A percentile compares a stretch with the other conserved stretches of the same genome.
These are phyloP conservation scores for Backusella morwellensis DNA, from an alignment of 192 early-diverging fungal species.

Conservation along the genomic window DNA sequence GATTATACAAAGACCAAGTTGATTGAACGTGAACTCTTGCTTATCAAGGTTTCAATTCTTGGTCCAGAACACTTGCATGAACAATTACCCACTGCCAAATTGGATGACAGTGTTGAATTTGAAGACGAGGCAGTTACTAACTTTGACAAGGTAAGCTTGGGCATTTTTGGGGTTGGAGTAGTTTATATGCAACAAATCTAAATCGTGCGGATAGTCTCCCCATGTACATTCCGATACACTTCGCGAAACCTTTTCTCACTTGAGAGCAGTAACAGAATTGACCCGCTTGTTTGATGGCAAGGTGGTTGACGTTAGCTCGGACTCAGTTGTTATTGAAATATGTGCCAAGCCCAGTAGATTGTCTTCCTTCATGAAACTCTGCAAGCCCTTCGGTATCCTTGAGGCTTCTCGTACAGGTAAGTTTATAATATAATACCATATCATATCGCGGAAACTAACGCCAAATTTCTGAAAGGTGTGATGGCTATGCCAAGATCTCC, in stretches of 20 bases:
- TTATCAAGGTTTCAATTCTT: conserved; percentile 90
- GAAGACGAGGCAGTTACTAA: conserved; percentile 18
- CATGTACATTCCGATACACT: conserved; percentile 41
- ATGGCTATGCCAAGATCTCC: conserved; percentile 97
- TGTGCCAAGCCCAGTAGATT: conserved; percentile 85
- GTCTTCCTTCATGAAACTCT: conserved; percentile 89
- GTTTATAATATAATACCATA: too few species aligned
- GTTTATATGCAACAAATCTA: neutral
- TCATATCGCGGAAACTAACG: too few species aligned
- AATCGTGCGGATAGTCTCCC: neutral
- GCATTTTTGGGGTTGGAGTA: neutral
- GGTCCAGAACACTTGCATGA: conserved; percentile 62
- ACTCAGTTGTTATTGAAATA: conserved; percentile 83
- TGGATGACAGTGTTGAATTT: conserved; percentile 32
- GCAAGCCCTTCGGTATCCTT: conserved; percentile 94
- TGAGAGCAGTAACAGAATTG: conserved; percentile 80
- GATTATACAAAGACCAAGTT: conserved; percentile 90
- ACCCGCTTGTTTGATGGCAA: conserved; percentile 82
- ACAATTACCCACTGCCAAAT: conserved; percentile 40
- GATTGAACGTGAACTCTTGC: conserved; percentile 89
- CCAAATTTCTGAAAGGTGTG: conserved; percentile 44
- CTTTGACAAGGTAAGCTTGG: conserved; percentile 18
- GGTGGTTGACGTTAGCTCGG: conserved; percentile 80
- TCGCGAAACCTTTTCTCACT: conserved; percentile 57
- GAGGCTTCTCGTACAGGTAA: conserved; percentile 79